A percentile compares a stretch with the other conserved stretches of the same genome.
Evolutionary conservation across 202 grass and related monocot genomes (phyloP).

Genomic region (Thinopyrum obtusiflorum): DNA sequence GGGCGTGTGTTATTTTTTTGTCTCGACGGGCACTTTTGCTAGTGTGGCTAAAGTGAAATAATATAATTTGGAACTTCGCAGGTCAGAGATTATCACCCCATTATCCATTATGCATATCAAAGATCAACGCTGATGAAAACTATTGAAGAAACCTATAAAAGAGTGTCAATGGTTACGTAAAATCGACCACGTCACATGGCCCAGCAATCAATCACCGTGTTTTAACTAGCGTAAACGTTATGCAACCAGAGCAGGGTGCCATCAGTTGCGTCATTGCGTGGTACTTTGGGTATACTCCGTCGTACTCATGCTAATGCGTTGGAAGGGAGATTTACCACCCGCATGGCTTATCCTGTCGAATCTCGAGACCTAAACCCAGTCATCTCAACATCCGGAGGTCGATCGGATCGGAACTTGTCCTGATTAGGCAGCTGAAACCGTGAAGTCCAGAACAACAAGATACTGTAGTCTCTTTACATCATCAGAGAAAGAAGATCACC

Average conservation of each 20-base stretch:
- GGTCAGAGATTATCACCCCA: no score
- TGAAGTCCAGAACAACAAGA: neutral
- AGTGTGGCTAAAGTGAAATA: no score
- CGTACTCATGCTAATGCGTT: neutral
- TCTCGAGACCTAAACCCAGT: slow-evolving; percentile 12
- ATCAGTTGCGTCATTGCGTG: neutral
- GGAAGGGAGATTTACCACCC: neutral
- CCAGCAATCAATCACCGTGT: neutral
- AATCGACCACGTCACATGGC: neutral
- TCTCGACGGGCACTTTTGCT: no score
- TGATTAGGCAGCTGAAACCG: slow-evolving; percentile 27
- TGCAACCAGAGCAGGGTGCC: neutral
- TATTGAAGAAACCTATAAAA: no score
- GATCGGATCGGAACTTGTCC: neutral
- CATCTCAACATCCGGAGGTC: slow-evolving; percentile 16
- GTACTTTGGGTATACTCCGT: neutral
- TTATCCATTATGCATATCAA: no score
- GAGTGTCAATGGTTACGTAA: no score
- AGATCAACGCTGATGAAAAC: no score
- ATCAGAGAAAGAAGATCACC: neutral
- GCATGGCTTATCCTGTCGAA: neutral
- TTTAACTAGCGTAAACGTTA: slow-evolving; percentile 19
- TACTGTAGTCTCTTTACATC: neutral
- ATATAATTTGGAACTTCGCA: no score
- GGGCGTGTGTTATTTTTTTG: no score